Base-by-base conservation (phyloP, 2,329 filamentous ascomycete genomes). In the Ascochyta fabae region DNA sequence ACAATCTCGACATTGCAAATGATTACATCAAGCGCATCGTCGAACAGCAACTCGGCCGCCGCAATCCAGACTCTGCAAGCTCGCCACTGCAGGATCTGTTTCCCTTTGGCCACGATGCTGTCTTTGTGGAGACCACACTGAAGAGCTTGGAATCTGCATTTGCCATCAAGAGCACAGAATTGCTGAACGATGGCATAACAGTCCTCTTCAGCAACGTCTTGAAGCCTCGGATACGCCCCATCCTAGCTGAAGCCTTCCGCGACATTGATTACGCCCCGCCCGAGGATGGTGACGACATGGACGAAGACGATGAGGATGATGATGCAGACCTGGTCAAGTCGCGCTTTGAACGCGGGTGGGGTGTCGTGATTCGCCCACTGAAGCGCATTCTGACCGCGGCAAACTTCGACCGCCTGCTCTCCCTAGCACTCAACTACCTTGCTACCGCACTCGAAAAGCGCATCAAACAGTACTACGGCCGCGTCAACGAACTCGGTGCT, bases 11-110 rank as follows among this genome's bases (percentile, higher is more conserved):
- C 72, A 86, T 96, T 57, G 89, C 92, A 9, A 91, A 91, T 59
- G 92, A 97, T 70, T 99, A 99, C 75, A 85, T 97, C 46, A 85
- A 86, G 15, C 89, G 94, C 50, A 97, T 99, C 64, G 88, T 98
- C 40, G 83, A 84, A 29, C 83, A 86, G 31, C 86, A 89, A 43
- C 80, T 93, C 24, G 81, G 74, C 16, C 62, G 58, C 5, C 49
- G 52, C 19, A 19, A 39, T 16, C 46, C 61, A 6, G 78, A 78
- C 3, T 73, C 64, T 1, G 53, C 61, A 6, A 66, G 67, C 6
- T 68, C 70, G 6, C 48, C 83, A 84, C 44, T 80, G 22, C 62
- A 72, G 33, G 83, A 88, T 44, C 82, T 88, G 1, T 98, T 96
- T 75, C 91, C 93, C 0, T 92, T 95, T 65, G 87, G 87, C 24